Conservation (phyloP, 371 early-diverging fungal species). For the Apophysomyces variabilis region DNA sequence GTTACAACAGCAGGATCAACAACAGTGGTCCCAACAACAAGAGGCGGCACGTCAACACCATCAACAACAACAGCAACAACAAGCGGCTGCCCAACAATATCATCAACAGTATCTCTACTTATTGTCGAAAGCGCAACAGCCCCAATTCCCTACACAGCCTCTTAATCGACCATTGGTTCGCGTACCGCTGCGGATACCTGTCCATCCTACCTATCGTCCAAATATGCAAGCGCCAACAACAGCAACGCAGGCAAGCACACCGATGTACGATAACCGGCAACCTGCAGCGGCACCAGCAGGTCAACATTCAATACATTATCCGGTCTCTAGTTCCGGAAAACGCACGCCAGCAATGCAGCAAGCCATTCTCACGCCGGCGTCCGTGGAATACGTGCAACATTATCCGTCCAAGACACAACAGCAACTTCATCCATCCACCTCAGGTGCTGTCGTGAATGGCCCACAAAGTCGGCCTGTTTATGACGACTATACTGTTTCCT, state of each 20-base stretch:
- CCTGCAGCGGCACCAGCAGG: conserved; percentile 15
- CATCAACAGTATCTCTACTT: conserved; percentile 36
- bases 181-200: conserved; percentile 36
- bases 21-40: conserved; percentile 28
- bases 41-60: conserved; percentile 18
- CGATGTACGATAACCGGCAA: conserved; percentile 9
- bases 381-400: neutral
- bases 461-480: conserved; percentile 20
- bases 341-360: conserved; percentile 14
- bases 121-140: conserved; percentile 35
- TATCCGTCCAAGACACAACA: conserved; percentile 3
- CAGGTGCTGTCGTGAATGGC: conserved; percentile 13
- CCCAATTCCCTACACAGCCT: conserved; percentile 30
- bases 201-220: conserved; percentile 31
- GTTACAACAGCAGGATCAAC: conserved; percentile 31
- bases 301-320: conserved; percentile 17
- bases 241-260: conserved; percentile 6
- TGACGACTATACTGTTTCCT: conserved; percentile 13
- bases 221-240: conserved; percentile 18
- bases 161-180: conserved; percentile 29
- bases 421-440: conserved; percentile 9
- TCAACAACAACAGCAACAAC: conserved; percentile 40
- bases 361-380: conserved; percentile 1
- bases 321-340: conserved; percentile 8
- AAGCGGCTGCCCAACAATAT: conserved; percentile 28